Base-by-base conservation (phyloP, 805 yeast species). In the Blastobotrys chiropterorum region DNA sequence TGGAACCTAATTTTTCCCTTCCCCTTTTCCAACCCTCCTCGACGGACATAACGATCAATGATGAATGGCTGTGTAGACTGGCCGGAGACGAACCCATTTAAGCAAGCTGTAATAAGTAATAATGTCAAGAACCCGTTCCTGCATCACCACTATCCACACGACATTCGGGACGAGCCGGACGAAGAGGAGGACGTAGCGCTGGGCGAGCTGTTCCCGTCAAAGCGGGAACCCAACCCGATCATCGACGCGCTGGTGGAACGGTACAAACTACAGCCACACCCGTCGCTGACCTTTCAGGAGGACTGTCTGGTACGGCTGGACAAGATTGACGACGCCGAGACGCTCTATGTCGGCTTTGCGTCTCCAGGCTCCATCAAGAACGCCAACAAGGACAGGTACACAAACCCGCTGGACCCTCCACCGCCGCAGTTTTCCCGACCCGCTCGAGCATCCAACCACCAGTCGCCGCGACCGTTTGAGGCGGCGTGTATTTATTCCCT, bases 331-430 rank as follows among this genome's bases (percentile, higher is more conserved):
- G 34, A 26, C 34, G 34, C 34, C 11, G 34, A 26, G 11, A 26
- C 34, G 34, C 34, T 26, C 34, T 11, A 26, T 26, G 34, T 26
- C 34, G 34, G 8, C 8, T 26, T 26, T 26, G 34, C 5, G 8
- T 26, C 34, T 5, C 34, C 34, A 11, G 34, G 34, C 34, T 5
- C 5, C 11, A 26, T 26, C 5, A 26, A 26, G 34, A 6, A 5
- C 34, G 34, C 34, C 34, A 26, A 58, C 85, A 75, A 64, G 85
- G 86, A 63, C 16, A 11, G 49, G n/a, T 20, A 22, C 8, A 22
- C 15, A 4, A 34, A 46, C 19, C 49, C 49, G 5, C 26, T 46
- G 19, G 40, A 31, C 26, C 49, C 49, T 30, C 45, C 45, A 7
- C 49, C 49, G 8, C 49, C 44, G 5, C 49, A 46, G 31, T 46